Evolutionary conservation across 169 alveolate genomes (phyloP).

Genomic region (Plasmodium vinckei): DNA sequence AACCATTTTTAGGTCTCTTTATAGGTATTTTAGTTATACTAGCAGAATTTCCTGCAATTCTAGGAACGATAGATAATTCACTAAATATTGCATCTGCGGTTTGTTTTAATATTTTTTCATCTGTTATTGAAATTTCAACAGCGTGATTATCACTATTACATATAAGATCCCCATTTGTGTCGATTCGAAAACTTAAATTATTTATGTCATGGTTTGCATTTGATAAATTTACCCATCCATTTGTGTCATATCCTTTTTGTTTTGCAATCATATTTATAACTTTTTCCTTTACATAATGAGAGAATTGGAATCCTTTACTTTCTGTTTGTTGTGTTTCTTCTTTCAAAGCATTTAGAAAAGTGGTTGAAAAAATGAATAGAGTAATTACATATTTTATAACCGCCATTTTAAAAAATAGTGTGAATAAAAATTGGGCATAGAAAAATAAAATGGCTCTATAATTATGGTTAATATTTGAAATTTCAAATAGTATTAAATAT

Average conservation of each 20-base stretch:
- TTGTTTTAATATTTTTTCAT: slow-evolving; percentile 8
- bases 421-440: background rate
- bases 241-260: slow-evolving; percentile 38
- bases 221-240: slow-evolving; percentile 47
- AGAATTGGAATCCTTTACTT: background rate
- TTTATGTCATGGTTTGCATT: background rate
- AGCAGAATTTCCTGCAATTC: background rate
- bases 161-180: slow-evolving; percentile 1
- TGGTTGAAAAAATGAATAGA: background rate
- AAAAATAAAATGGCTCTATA: too few relatives aligned
- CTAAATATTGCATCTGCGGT: slow-evolving; percentile 24
- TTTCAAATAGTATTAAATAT: too few relatives aligned
- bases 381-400: background rate
- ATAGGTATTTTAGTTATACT: slow-evolving; percentile 1
- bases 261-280: slow-evolving; percentile 35
- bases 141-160: slow-evolving; percentile 25
- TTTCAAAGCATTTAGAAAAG: background rate
- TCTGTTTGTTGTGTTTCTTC: background rate
- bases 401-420: slow-evolving; percentile 2
- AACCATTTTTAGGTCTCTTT: background rate
- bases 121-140: slow-evolving; percentile 12
- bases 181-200: slow-evolving; percentile 5
- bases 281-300: slow-evolving; percentile 14
- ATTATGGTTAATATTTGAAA: too few relatives aligned
- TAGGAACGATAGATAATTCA: slow-evolving; percentile 4